A percentile compares a stretch with the other conserved stretches of the same genome.
Evolutionary conservation across 2,329 filamentous ascomycete species (phyloP).

Genomic region (Dendryphion nanum): DNA sequence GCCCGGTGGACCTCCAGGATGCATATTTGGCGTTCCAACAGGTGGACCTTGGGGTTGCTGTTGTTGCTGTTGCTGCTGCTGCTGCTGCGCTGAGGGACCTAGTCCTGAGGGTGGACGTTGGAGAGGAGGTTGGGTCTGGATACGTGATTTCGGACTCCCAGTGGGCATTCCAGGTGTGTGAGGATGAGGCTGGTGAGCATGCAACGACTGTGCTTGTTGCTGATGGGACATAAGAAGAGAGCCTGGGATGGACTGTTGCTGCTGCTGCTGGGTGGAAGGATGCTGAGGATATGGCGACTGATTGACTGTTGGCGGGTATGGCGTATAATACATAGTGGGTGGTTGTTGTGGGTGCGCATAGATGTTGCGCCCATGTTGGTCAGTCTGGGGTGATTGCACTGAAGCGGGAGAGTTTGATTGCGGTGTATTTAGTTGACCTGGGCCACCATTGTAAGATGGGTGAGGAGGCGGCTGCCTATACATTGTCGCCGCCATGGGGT

Average conservation of each 20-base stretch:
- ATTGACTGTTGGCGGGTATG: constrained; percentile 48
- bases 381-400: constrained; percentile 87
- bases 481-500: constrained; percentile 68
- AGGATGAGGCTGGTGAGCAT: constrained; percentile 43
- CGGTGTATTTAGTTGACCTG: no score
- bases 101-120: constrained; percentile 56
- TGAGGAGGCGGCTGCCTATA: constrained; percentile 71
- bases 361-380: constrained; percentile 78
- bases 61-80: constrained; percentile 36
- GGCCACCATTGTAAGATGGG: constrained; percentile 81
- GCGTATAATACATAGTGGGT: constrained; percentile 76
- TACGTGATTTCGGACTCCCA: constrained; percentile 56
- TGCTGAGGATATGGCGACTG: constrained; percentile 59
- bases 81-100: constrained; percentile 38
- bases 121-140: constrained; percentile 49
- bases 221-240: constrained; percentile 55
- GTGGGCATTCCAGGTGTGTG: constrained; percentile 57
- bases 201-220: constrained; percentile 40
- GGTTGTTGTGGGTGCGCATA: constrained; percentile 75
- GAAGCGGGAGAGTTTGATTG: constrained; percentile 94
- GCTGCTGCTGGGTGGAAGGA: constrained; percentile 51
- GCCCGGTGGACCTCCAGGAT: constrained; percentile 36
- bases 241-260: constrained; percentile 55
- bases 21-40: constrained; percentile 42
- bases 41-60: constrained; percentile 42